phyloP scores from a whole-genome alignment of 164 flowering plant species.

The Hamamelis virginiana region DNA sequence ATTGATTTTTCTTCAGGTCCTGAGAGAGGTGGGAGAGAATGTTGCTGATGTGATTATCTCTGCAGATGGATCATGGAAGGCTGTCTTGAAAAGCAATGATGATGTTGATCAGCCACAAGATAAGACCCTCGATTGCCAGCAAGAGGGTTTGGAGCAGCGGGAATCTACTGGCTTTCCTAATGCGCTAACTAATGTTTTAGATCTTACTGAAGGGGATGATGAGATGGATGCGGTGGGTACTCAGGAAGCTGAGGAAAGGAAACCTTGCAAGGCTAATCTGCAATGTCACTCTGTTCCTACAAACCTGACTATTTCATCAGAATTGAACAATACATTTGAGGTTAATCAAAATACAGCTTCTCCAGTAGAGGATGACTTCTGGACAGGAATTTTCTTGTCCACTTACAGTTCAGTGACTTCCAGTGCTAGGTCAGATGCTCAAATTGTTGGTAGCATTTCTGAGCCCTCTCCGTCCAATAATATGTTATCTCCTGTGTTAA shows the following conservation, averaged over 20 bases:
- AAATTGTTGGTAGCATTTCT: conserved; percentile 14
- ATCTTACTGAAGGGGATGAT: conserved; percentile 54
- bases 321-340: conserved; percentile 20
- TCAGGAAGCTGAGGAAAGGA: conserved; percentile 46
- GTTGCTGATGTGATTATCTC: conserved; percentile 60
- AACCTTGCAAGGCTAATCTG: conserved; percentile 37
- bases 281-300: conserved; percentile 13
- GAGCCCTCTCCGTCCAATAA: conserved; percentile 17
- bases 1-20: conserved; percentile 38
- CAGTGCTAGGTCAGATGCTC: conserved; percentile 16
- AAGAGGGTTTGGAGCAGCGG: conserved; percentile 28
- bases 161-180: conserved; percentile 16
- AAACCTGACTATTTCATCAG: conserved; percentile 9
- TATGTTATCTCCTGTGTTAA: conserved; percentile 31
- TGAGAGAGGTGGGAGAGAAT: conserved; percentile 59
- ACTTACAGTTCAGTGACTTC: conserved; percentile 11
- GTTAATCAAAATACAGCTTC: conserved; percentile 25
- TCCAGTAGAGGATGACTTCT: conserved; percentile 30
- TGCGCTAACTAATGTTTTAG: conserved; percentile 33
- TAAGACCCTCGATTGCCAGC: conserved; percentile 7
- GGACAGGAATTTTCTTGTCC: conserved; percentile 30
- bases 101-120: conserved; percentile 22
- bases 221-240: conserved; percentile 21
- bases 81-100: conserved; percentile 35
- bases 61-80: conserved; percentile 79